Conservation (phyloP, 1,284 basidiomycete genomes). For the Laetiporus sulphureus region DNA sequence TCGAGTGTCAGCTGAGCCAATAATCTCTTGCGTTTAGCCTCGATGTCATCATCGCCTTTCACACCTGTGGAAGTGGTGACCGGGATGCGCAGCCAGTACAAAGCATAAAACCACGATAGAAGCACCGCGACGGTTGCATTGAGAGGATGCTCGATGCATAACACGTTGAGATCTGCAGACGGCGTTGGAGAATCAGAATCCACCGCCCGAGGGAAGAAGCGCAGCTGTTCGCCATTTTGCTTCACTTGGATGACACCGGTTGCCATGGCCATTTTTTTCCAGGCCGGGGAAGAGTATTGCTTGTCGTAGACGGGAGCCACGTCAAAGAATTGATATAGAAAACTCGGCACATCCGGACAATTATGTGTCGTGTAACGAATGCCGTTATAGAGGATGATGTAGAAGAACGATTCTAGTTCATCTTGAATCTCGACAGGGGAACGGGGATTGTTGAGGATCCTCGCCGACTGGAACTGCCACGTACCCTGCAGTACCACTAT, state of each 20-base stretch:
- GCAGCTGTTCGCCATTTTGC: not conserved
- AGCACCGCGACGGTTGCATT: not conserved
- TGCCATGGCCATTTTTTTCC: not conserved
- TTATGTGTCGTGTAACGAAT: not conserved
- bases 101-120: not conserved
- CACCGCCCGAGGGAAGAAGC: not conserved
- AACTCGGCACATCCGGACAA: not conserved
- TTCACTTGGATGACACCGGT: not conserved
- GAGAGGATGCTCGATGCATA: slow-evolving; percentile 1
- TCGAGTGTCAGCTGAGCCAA: too few species aligned
- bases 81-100: not conserved
- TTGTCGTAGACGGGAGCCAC: not conserved
- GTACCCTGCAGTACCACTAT: slow-evolving; percentile 1
- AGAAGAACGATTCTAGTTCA: slow-evolving; percentile 1
- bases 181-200: too few species aligned
- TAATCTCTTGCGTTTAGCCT: too few species aligned
- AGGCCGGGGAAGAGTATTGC: not conserved
- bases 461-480: slow-evolving; percentile 1
- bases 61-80: too few species aligned
- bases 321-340: not conserved
- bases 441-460: not conserved
- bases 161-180: too few species aligned
- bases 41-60: too few species aligned
- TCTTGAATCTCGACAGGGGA: not conserved
- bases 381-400: slow-evolving; percentile 1